Evolutionary conservation across 2,329 filamentous ascomycete species (phyloP).

Genomic region (Colletotrichum zoysiae): DNA sequence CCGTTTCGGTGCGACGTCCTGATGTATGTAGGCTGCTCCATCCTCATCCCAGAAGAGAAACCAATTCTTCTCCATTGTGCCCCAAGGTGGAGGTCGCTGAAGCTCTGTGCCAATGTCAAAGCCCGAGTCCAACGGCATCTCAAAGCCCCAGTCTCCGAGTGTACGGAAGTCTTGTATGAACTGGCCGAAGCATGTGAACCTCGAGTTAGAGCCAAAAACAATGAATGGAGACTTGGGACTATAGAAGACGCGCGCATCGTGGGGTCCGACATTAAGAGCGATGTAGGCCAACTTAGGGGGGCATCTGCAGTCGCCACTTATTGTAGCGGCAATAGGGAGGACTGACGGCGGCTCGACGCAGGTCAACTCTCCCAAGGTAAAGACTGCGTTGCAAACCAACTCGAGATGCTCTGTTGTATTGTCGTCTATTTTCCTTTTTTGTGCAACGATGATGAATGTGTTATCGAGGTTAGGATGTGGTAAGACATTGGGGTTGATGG

Average conservation of each 20-base stretch:
- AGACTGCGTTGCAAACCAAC: constrained; percentile 63
- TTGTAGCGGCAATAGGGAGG: constrained; percentile 62
- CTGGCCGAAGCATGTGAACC: constrained; percentile 67
- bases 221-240: constrained; percentile 63
- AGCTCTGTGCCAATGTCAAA: constrained; percentile 64
- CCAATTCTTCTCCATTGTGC: constrained; percentile 70
- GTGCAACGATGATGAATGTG: constrained; percentile 65
- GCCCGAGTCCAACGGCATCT: constrained; percentile 44
- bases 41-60: constrained; percentile 70
- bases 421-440: constrained; percentile 52
- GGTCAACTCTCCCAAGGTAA: constrained; percentile 55
- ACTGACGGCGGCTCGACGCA: constrained; percentile 57
- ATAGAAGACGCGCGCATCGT: constrained; percentile 70
- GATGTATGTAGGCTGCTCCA: constrained; percentile 63
- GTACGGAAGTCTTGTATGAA: constrained; percentile 67
- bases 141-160: constrained; percentile 59
- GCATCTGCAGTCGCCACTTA: constrained; percentile 55
- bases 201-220: constrained; percentile 68
- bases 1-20: constrained; percentile 64
- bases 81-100: constrained; percentile 60
- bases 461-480: constrained; percentile 63
- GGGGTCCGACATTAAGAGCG: constrained; percentile 63
- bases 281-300: constrained; percentile 57
- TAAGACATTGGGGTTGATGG: constrained; percentile 69
- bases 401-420: constrained; percentile 55